These are phyloP conservation scores for Grigorovia jiainica DNA, from an alignment of 805 yeast genomes.

Conservation along the genomic window DNA sequence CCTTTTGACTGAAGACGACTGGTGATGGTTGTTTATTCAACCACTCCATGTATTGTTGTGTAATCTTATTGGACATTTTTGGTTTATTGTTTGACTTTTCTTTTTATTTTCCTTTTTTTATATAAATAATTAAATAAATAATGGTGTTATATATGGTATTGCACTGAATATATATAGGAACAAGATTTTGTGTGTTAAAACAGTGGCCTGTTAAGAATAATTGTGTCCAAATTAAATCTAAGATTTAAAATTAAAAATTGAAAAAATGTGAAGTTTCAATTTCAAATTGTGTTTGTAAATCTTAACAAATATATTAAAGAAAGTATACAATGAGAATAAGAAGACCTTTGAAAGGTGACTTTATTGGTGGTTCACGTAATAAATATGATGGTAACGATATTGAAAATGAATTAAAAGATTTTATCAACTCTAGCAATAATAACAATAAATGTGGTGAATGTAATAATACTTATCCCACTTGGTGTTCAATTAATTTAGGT, in stretches of 20 bases:
- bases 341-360: not conserved
- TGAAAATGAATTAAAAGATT: constrained; percentile 39
- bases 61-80: not conserved
- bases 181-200: too few relatives aligned
- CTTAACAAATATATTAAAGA: too few relatives aligned
- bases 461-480: constrained; percentile 50
- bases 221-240: too few relatives aligned
- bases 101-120: too few relatives aligned
- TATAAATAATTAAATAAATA: too few relatives aligned
- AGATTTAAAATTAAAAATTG: too few relatives aligned
- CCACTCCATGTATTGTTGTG: constrained; percentile 1
- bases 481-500: constrained; percentile 40
- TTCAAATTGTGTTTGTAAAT: too few relatives aligned
- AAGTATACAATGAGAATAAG: not conserved
- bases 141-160: too few relatives aligned
- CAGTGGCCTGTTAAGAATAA: too few relatives aligned
- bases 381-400: not conserved
- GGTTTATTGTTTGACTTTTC: too few relatives aligned
- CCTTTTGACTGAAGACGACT: constrained; percentile 6
- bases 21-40: constrained; percentile 2
- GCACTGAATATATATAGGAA: too few relatives aligned
- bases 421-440: constrained; percentile 51
- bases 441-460: constrained; percentile 76
- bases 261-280: too few relatives aligned
- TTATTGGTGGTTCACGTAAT: not conserved